Conservation (phyloP, 805 yeast genomes). For the Clavispora phyllophila region DNA sequence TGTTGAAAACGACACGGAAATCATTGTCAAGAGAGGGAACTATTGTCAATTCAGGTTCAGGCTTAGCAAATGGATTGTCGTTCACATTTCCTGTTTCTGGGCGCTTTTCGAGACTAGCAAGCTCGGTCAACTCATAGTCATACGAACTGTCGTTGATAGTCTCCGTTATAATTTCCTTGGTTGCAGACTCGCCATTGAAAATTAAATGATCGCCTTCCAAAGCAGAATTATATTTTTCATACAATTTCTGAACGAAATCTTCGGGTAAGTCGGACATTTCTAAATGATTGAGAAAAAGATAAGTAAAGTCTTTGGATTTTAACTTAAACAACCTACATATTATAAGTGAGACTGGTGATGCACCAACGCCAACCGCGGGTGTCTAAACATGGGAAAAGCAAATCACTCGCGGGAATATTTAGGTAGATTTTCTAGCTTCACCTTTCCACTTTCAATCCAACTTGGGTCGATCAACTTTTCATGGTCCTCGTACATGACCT, state of each 20-base stretch:
- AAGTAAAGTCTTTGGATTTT: not conserved
- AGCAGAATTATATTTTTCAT: conserved; percentile 45
- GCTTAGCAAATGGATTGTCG: conserved; percentile 71
- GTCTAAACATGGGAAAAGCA: not conserved
- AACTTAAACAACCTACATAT: not conserved
- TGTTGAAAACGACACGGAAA: conserved; percentile 67
- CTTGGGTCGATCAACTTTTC: conserved; percentile 62
- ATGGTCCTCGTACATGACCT: conserved; percentile 70
- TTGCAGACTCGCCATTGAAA: conserved; percentile 46
- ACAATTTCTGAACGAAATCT: conserved; percentile 31
- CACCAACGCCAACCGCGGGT: not conserved
- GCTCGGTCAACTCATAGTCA: conserved; percentile 26
- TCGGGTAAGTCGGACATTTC: conserved; percentile 24
- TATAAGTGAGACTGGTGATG: not conserved
- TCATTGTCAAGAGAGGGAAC: conserved; percentile 47
- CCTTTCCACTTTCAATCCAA: conserved; percentile 69
- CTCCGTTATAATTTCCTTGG: conserved; percentile 10
- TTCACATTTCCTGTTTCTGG: conserved; percentile 38
- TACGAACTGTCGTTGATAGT: conserved; percentile 9
- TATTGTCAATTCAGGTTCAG: conserved; percentile 72
- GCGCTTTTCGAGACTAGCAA: conserved; percentile 31
- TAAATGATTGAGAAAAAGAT: not conserved
- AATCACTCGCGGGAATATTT: conserved; percentile 7
- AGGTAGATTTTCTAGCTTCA: conserved; percentile 44
- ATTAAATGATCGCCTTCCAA: conserved; percentile 39